A percentile compares a stretch with the other conserved stretches of the same genome.
These are phyloP conservation scores for Rhizophagus clarus DNA, from an alignment of 192 early-diverging fungal genomes.

Conservation along the genomic window DNA sequence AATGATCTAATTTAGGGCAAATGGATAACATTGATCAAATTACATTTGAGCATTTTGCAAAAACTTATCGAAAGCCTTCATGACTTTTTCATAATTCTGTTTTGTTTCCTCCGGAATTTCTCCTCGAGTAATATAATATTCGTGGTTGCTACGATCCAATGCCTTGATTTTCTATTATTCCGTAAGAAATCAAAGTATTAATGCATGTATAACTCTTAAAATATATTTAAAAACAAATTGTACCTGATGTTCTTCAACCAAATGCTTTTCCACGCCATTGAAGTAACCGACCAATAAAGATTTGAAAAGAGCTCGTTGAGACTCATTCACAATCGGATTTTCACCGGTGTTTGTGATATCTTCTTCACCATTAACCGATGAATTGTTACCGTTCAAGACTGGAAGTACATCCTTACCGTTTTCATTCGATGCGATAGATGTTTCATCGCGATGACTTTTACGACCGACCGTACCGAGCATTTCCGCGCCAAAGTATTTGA, in stretches of 20 bases:
- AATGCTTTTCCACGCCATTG: slow-evolving; percentile 55
- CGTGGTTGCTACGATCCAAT: slow-evolving; percentile 75
- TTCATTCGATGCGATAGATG: slow-evolving; percentile 29
- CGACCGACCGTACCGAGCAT: slow-evolving; percentile 51
- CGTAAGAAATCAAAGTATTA: background rate
- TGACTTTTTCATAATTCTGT: slow-evolving; percentile 70
- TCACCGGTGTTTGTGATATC: background rate
- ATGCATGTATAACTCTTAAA: background rate
- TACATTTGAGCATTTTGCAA: slow-evolving; percentile 51
- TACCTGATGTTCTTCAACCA: slow-evolving; percentile 71
- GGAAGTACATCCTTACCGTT: slow-evolving; percentile 31
- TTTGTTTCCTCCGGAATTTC: slow-evolving; percentile 79
- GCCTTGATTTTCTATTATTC: slow-evolving; percentile 60
- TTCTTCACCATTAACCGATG: slow-evolving; percentile 12
- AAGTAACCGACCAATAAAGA: slow-evolving; percentile 65
- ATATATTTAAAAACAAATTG: background rate
- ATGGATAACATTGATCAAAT: background rate
- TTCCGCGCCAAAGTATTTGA: slow-evolving; percentile 57
- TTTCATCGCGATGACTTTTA: slow-evolving; percentile 40
- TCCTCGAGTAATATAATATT: slow-evolving; percentile 79
- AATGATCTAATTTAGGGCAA: background rate
- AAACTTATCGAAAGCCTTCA: slow-evolving; percentile 72
- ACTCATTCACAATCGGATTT: slow-evolving; percentile 38
- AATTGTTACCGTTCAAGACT: background rate
- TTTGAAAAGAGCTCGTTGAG: slow-evolving; percentile 44